Evolutionary conservation across 192 early-diverging fungal species (phyloP).

Genomic region (Cetraspora pellucida): DNA sequence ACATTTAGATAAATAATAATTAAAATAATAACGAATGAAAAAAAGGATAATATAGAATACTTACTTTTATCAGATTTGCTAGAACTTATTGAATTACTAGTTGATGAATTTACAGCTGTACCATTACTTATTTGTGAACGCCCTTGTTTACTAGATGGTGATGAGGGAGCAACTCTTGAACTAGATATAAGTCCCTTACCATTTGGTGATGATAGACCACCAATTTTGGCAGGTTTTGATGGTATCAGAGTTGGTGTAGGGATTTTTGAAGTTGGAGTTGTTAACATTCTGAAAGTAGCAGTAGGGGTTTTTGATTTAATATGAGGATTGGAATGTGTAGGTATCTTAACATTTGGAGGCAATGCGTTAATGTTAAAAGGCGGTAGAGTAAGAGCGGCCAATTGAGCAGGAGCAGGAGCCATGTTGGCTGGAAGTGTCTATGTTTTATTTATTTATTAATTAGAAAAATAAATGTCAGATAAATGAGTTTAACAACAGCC

Average conservation of each 20-base stretch:
- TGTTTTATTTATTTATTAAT: neutral
- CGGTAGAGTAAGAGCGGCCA: neutral
- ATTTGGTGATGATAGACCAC: slow-evolving; percentile 3
- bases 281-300: neutral
- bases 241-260: slow-evolving; percentile 25
- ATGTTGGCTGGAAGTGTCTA: slow-evolving; percentile 30
- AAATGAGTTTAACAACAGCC: no score
- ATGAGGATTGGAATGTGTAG: slow-evolving; percentile 4
- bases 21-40: no score
- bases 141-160: neutral
- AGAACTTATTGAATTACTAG: no score
- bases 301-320: slow-evolving; percentile 20
- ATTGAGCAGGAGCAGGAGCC: neutral
- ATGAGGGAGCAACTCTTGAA: neutral
- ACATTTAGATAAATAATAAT: neutral
- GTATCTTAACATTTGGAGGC: slow-evolving; percentile 16
- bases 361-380: slow-evolving; percentile 23
- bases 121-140: no score
- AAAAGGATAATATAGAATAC: no score
- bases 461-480: neutral
- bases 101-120: no score
- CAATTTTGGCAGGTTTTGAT: slow-evolving; percentile 16
- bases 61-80: no score
- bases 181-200: neutral
- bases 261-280: slow-evolving; percentile 29